Evolutionary conservation across 2,329 filamentous ascomycete genomes (phyloP), one percentile per base, ranked within the genome.

Genomic region (Graphilbum fragrans): DNA sequence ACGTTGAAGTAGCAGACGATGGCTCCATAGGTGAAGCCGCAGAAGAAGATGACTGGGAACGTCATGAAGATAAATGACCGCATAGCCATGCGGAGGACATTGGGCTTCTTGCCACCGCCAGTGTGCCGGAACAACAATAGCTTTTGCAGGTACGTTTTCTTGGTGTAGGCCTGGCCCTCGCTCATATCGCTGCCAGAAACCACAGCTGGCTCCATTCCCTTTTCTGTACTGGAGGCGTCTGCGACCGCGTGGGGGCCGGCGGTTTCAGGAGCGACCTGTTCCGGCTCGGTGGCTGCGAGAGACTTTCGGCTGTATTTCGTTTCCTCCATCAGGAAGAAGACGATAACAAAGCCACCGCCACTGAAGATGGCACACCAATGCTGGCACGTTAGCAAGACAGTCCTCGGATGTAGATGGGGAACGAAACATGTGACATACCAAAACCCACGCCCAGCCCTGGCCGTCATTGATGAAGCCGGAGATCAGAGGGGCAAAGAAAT

Each of bases 261-360:
- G n/a, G n/a, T n/a, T n/a, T n/a, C n/a, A n/a, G n/a, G n/a, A n/a
- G n/a, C n/a, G n/a, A n/a, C n/a, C n/a, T n/a, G n/a, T n/a, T n/a
- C n/a, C n/a, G n/a, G n/a, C n/a, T n/a, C n/a, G n/a, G n/a, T n/a
- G n/a, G n/a, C n/a, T n/a, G n/a, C n/a, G 41, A n/a, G n/a, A n/a
- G n/a, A n/a, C 17, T 25, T 42, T 11, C 67, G 63, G 39, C 59
- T 54, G 51, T 69, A 75, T 51, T 72, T 77, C 5, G 74, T 76
- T 53, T 78, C 74, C 53, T 78, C 74, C 61, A 76, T 67, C 52
- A 70, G 67, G 50, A 78, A 70, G 57, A 74, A 76, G 2, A 70
- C 55, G 47, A 74, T 62, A n/a, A 77, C 49, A 31, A 70, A 67
- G 11, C 57, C 61, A 2, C 66, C 54, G 1, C 56, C 70, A 3